Conservation (phyloP, 805 yeast genomes). For the Yarrowia bubula region DNA sequence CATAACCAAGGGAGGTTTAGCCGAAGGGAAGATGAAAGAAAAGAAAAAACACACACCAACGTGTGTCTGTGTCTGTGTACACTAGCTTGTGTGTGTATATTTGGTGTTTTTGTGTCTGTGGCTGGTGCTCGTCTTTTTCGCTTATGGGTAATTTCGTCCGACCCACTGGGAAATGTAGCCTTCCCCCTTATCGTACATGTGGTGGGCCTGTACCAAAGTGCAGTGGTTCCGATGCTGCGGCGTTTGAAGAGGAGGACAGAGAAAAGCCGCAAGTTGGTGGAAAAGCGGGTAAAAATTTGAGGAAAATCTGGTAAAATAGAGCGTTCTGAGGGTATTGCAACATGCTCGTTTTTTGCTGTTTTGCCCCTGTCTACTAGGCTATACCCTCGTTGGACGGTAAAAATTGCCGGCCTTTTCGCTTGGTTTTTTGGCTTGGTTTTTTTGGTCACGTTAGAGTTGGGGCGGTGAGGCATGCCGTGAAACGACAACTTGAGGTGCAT, state of each 20-base stretch:
- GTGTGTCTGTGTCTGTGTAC: no score
- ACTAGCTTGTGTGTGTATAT: no score
- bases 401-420: not conserved
- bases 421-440: not conserved
- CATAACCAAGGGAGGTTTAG: not conserved
- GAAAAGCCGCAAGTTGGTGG: not conserved
- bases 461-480: constrained; percentile 6
- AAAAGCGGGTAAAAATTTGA: not conserved
- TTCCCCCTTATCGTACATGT: not conserved
- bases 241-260: not conserved
- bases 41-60: no score
- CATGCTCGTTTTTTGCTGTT: no score
- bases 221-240: not conserved
- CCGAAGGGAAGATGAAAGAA: not conserved
- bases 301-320: no score
- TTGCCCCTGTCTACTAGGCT: no score
- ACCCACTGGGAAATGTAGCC: not conserved
- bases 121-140: no score
- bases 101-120: no score
- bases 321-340: no score
- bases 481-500: not conserved
- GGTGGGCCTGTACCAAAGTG: not conserved
- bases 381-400: no score
- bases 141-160: no score
- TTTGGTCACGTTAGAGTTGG: not conserved